Base-by-base conservation (phyloP, 2,329 filamentous ascomycete genomes). In the Alternaria panax region DNA sequence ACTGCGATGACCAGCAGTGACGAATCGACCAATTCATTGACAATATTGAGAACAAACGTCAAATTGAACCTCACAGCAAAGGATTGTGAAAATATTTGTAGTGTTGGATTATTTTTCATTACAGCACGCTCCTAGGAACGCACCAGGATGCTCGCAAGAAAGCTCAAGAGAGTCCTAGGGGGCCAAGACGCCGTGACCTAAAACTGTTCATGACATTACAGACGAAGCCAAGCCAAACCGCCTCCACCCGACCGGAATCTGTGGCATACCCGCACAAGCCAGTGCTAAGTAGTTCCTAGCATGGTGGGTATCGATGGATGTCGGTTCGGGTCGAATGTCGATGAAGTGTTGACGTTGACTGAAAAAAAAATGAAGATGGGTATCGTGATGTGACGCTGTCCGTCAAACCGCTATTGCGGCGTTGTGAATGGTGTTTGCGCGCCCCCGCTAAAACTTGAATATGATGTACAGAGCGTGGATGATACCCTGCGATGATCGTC, bases 401-500 rank as follows among this genome's bases (percentile, higher is more conserved):
- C 45, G 57, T 66, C 62, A 63, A 59, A 62, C 42, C 51, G 50
- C 56, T 43, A 54, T 45, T 22, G 45, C 54, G 51, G 57, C 53
- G 55, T 64, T 43, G 46, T 57, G 60, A 59, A 30, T 30, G 48
- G 43, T 60, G 51, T 42, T 34, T 51, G 54, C 51, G 57, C 55
- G 58, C 56, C 60, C 50, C 64, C 62, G 52, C 80, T 92, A 96
- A 79, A 93, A 94, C 82, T 94, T 95, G 74, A 95, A 85, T 71
- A 96, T 95, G 75, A 96, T 93, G 86, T 95, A 96, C 83, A 96
- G 82, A 63, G 93, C 93, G 84, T 97, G 93, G 80, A 96, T 92
- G 83, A 96, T 93, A 80, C 92, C 75, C 74, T 77, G 47, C 22
- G 0, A 8, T 1, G 2, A 0, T 16, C 50, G 63, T 75, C 47